Base-by-base conservation (phyloP, 2,329 filamentous ascomycete genomes). In the Fusarium sp. region DNA sequence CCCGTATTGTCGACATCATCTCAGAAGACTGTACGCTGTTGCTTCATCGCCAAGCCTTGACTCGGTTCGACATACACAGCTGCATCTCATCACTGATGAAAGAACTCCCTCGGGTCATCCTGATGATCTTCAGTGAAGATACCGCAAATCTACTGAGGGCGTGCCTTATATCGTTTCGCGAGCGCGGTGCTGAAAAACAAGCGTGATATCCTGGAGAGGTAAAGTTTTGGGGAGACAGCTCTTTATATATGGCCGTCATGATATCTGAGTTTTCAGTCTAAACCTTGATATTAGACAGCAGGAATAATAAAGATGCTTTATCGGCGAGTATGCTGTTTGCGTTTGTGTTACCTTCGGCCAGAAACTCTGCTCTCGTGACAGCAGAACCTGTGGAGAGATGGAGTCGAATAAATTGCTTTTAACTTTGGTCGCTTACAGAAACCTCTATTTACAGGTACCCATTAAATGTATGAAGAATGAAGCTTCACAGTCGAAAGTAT, bases 11-110 rank as follows among this genome's bases (percentile, higher is more conserved):
- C 18, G 8, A 10, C 9, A 63, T 63, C 57, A 63, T 63, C 58
- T 65, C 47, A 65, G 58, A 65, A 28, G 33, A 63, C 45, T 65
- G 15, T 65, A 41, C 13, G 63, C 47, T 54, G 26, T 52, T 54
- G n/a, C 39, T 54, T 63, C 63, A 14, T 65, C 58, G 39, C 20
- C 58, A 65, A 45, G 45, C 62, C 38, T 64, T 2, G 26, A 56
- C 45, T 17, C 31, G 31, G 56, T 38, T 31, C 31, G 31, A 62
- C 14, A 51, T 38, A 38, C 22, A 20, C 62, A 64, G 62, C 56
- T 44, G 5, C 44, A 47, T 62, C 56, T 64, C 45, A 65, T 63
- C 56, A 51, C 47, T 39, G 57, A 63, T 63, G 45, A 52, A 11
- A 22, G 26, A 45, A 24, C 57, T 48, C 35, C 33, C 33, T 38